Evolutionary conservation across 169 alveolate genomes (phyloP), one percentile per base, ranked within the genome.

Genomic region (Perkinsus chesapeaki): DNA sequence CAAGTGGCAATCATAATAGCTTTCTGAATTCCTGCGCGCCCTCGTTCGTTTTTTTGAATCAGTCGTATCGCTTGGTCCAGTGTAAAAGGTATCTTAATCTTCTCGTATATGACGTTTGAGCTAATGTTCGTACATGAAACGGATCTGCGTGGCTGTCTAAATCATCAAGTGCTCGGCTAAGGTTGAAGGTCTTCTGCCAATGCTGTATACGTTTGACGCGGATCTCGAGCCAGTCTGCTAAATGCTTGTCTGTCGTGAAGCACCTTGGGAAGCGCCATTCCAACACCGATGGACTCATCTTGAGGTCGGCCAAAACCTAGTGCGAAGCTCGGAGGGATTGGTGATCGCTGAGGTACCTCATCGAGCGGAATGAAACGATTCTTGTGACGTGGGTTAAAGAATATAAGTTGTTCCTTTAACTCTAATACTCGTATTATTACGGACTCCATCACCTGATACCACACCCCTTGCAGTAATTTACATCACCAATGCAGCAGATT

Each of bases 181-280:
- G 95, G 36, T 97, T 97, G 91, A 95, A 96, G 92, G 95, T 94
- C 39, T 94, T 95, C 34, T 96, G 93, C 94, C 97, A 92, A 37
- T 95, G 93, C 27, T 94, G 92, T 93, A 31, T 96, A 48, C 39
- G 96, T 91, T 39, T 94, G 93, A 34, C 92, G 93, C 92, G 96
- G 95, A 94, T 95, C 96, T 97, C 97, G 39, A 96, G 95, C 90
- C 94, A 96, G 73, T 95, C 97, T 23, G 95, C 96, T 73, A 93
- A 96, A 91, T 96, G 96, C 92, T 97, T 97, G 94, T 97, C 98
- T 73, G 97, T 98, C 92, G 95, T 94, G 95, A 96, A 96, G 96
- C 96, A 97, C 38, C 98, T 91, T 19, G 99, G 98, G 9, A 97
- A 96, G 34, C 98, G 97, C 94, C 97, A 96, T 82, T 97, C 98